Base-by-base conservation (phyloP, 2,329 filamentous ascomycete species). In the Pseudogymnoascus destructans region DNA sequence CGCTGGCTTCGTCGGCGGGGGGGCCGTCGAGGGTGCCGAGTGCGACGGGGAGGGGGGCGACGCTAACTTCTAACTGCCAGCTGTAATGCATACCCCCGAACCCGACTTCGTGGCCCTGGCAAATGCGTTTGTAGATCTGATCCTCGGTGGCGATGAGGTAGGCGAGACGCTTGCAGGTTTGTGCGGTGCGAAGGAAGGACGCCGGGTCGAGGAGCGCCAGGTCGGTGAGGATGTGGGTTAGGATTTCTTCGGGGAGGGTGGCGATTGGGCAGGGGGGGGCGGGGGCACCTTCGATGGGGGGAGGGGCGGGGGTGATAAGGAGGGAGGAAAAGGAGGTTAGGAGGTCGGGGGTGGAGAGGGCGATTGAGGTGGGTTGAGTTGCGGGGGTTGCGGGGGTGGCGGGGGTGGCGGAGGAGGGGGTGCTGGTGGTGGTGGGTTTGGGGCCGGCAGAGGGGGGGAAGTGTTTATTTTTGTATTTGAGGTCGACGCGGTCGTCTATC, bases 391-490 rank as follows among this genome's bases (percentile, higher is more conserved):
- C 60, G 3, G 32, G 8, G 10, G 21, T 6, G 23, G 60, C 40
- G 30, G 64, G 23, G 15, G 62, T 23, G 40, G 62, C 35, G 56
- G 63, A 33, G 49, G 58, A 7, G 15, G 33, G 42, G 36, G n/a
- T 6, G n/a, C 17, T 15, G 17, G 40, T 25, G 23, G 60, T 58
- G 9, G 58, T 61, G 8, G 64, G 60, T 27, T 63, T 63, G 3
- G 68, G 63, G 6, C 73, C 72, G 67, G 80, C 84, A 61, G 77
- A 72, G 62, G 75, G 76, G 23, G 91, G 86, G 67, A 93, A 96
- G 72, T 97, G 85, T 73, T 97, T 97, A 67, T 89, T 86, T 66
- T 88, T 87, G 74, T 96, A 98, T 59, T 80, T 78, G 66, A 88
- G 82, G 70, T 98, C 90, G 57, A 98, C 92, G 11, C 78, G 76